Percentiles rank a stretch among this genome's conserved stretches.
These are phyloP conservation scores for Pachyrhizus erosus DNA, from an alignment of 306 rosid species.

Conservation along the genomic window DNA sequence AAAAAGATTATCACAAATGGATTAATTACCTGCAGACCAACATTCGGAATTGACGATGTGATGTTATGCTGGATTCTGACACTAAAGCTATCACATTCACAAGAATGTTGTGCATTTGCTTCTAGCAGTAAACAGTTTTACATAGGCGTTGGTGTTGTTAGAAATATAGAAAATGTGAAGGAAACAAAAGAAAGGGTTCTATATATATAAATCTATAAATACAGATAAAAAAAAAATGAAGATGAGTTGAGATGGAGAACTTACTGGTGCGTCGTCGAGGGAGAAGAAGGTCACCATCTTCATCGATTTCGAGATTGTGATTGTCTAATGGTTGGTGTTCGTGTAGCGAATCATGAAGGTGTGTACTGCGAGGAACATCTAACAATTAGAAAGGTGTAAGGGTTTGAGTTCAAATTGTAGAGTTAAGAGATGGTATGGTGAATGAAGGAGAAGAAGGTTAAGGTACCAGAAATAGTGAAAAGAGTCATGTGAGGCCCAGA, in stretches of 20 bases:
- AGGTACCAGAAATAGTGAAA: slow-evolving; percentile 64
- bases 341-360: slow-evolving; percentile 30
- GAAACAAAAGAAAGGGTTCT: background rate
- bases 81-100: slow-evolving; percentile 20
- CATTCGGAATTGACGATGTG: slow-evolving; percentile 82
- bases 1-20: slow-evolving; percentile 19
- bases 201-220: too few relatives aligned
- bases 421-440: too few relatives aligned
- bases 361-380: slow-evolving; percentile 43
- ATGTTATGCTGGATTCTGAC: slow-evolving; percentile 75
- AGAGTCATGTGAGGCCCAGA: slow-evolving; percentile 66
- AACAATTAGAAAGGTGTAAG: slow-evolving; percentile 39
- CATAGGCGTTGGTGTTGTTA: too few relatives aligned
- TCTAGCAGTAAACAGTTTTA: background rate
- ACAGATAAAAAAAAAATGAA: too few relatives aligned
- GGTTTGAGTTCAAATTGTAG: background rate
- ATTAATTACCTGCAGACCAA: slow-evolving; percentile 82
- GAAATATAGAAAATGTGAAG: background rate
- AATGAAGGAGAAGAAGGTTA: background rate
- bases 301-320: slow-evolving; percentile 53
- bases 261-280: slow-evolving; percentile 66
- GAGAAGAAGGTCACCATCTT: slow-evolving; percentile 86
- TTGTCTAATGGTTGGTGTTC: slow-evolving; percentile 40
- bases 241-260: background rate
- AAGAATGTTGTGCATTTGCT: slow-evolving; percentile 46